These are phyloP conservation scores for Platanus orientalis DNA, from an alignment of 164 flowering plant genomes.

Conservation along the genomic window DNA sequence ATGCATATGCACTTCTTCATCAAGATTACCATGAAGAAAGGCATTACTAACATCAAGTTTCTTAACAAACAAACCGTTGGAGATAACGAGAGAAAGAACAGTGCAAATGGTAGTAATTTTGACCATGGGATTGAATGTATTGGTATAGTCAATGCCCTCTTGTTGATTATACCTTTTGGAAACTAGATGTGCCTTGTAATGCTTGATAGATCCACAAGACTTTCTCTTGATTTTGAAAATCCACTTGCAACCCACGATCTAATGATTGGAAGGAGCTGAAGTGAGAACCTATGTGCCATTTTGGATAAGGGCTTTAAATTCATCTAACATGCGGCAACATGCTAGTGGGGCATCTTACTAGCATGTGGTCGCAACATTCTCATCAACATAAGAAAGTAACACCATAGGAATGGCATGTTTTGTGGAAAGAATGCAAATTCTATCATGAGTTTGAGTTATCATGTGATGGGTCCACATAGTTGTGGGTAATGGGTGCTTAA, in stretches of 20 bases:
- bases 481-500: too few species aligned
- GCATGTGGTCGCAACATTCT: too few species aligned
- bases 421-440: too few species aligned
- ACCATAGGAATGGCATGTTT: too few species aligned
- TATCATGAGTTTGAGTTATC: too few species aligned
- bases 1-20: background rate
- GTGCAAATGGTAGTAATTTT: background rate
- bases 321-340: too few species aligned
- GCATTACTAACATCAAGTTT: conserved; percentile 1
- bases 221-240: background rate
- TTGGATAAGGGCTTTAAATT: too few species aligned
- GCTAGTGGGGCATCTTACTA: too few species aligned
- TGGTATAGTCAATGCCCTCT: background rate
- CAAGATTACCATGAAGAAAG: background rate
- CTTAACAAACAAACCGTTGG: background rate
- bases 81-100: background rate
- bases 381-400: too few species aligned
- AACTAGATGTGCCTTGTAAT: background rate
- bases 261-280: too few species aligned
- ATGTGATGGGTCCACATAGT: too few species aligned
- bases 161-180: background rate
- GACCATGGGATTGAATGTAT: background rate
- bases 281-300: too few species aligned
- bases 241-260: background rate
- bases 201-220: background rate